phyloP scores from a whole-genome alignment of 768 basidiomycete species.

The Psilocybe tampanensis region DNA sequence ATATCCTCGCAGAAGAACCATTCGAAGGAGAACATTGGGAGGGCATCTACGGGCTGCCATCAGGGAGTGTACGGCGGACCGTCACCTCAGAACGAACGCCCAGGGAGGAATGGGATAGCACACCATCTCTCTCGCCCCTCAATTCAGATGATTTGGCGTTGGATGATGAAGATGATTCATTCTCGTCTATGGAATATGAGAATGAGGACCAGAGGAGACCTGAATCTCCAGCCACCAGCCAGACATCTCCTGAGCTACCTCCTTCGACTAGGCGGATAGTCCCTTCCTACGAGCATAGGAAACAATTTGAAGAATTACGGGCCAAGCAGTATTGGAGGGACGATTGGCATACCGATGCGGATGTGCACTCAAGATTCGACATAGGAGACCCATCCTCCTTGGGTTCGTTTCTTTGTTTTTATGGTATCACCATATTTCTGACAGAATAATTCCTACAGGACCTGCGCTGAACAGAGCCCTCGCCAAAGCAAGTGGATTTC shows the following conservation, averaged over 20 bases:
- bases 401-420: constrained; percentile 41
- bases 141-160: constrained; percentile 56
- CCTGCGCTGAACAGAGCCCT: constrained; percentile 44
- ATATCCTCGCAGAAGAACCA: constrained; percentile 82
- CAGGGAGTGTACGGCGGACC: constrained; percentile 36
- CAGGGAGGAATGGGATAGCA: constrained; percentile 56
- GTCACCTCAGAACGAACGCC: constrained; percentile 36
- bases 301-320: constrained; percentile 63
- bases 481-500: constrained; percentile 33
- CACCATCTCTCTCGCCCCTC: constrained; percentile 69
- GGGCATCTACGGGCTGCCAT: constrained; percentile 59
- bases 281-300: constrained; percentile 47
- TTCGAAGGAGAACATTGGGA: constrained; percentile 89
- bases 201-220: constrained; percentile 7
- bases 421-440: background rate
- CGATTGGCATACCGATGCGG: constrained; percentile 57
- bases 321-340: constrained; percentile 74
- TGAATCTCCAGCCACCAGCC: constrained; percentile 3
- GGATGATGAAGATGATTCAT: constrained; percentile 37
- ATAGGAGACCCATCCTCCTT: constrained; percentile 75
- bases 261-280: constrained; percentile 20
- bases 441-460: constrained; percentile 30
- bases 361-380: constrained; percentile 49
- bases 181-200: constrained; percentile 28
- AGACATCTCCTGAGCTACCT: background rate